A percentile compares a stretch with the other conserved stretches of the same genome.
phyloP scores from a whole-genome alignment of 1,139 yeast genomes.

The Candida glucosophila region DNA sequence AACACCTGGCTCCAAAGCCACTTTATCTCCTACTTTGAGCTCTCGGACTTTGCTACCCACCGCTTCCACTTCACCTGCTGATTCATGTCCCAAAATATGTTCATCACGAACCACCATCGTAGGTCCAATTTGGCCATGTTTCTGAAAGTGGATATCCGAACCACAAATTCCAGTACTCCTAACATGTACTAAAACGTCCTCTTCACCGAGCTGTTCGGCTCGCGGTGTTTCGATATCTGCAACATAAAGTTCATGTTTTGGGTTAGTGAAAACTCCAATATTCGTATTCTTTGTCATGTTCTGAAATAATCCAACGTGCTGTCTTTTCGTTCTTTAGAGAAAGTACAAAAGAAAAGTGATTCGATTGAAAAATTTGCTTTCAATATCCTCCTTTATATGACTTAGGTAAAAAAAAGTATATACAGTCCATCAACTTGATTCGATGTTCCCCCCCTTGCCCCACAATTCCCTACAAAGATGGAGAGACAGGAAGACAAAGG shows the following conservation, averaged over 20 bases:
- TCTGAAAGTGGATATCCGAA: conserved; percentile 20
- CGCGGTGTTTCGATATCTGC: conserved; percentile 4
- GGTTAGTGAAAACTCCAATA: conserved; percentile 7
- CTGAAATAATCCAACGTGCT: too few species aligned
- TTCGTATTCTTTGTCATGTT: conserved; percentile 3
- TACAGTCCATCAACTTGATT: too few species aligned
- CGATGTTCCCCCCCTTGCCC: too few species aligned
- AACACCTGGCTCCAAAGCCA: conserved; percentile 19
- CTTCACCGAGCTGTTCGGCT: conserved; percentile 4
- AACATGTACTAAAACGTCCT: conserved; percentile 25
- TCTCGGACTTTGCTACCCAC: conserved; percentile 14
- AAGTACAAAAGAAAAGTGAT: too few species aligned
- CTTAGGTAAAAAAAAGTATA: too few species aligned
- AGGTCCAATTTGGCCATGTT: conserved; percentile 17
- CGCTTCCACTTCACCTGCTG: conserved; percentile 15
- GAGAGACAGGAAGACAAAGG: too few species aligned
- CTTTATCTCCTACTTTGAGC: conserved; percentile 16
- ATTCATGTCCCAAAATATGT: conserved; percentile 18
- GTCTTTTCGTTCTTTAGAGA: too few species aligned
- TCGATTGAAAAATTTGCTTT: too few species aligned
- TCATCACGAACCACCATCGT: conserved; percentile 11
- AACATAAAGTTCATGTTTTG: conserved; percentile 6
- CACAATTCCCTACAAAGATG: too few species aligned
- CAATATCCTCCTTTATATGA: too few species aligned
- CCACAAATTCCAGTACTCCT: conserved; percentile 28